Base-by-base conservation (phyloP, 768 basidiomycete genomes). In the Guyanaporus albipodus region DNA sequence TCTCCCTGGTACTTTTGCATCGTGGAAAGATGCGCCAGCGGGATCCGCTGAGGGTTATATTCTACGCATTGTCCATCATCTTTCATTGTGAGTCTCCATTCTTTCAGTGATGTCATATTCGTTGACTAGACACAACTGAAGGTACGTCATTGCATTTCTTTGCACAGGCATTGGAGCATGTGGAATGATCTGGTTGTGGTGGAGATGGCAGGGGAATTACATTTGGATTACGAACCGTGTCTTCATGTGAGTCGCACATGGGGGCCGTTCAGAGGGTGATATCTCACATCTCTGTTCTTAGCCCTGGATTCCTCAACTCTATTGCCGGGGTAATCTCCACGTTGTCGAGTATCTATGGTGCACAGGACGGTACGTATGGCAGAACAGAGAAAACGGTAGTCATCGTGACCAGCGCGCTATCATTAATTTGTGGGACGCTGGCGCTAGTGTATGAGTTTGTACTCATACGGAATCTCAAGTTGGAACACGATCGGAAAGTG, bases 1-100 rank as follows among this genome's bases (percentile, higher is more conserved):
- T 23, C 80, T 83, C 51, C 81, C 81, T 2, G 77, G 79, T 40
- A 82, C 81, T 7, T 83, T 83, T 60, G 69, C 73, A 9, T 79
- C 73, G 43, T 67, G 74, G 63, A 29, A 54, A 15, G 15, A 52
- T 11, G 31, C 35, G 22, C 50, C 56, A 38, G 12, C 62, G 55
- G 48, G 61, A 43, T 67, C 66, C 9, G 51, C 73, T 6, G 63
- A 64, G 37, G 61, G 61, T 19, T 40, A 56, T 12, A 56, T 75
- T 38, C 49, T 78, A 32, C 53, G 57, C 26, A 58, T 66, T 7
- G 59, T 81, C 40, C 66, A 73, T 19, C 57, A 75, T 44, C 42
- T 77, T 5, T 70, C 78, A 31, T 55, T 80, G 78, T 80, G 38
- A 59, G 76, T 61, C n/a, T n/a, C 22, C 29, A 19, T 37, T 43